phyloP scores from a whole-genome alignment of 1,284 basidiomycete genomes.

The Fereydounia khargensis region DNA sequence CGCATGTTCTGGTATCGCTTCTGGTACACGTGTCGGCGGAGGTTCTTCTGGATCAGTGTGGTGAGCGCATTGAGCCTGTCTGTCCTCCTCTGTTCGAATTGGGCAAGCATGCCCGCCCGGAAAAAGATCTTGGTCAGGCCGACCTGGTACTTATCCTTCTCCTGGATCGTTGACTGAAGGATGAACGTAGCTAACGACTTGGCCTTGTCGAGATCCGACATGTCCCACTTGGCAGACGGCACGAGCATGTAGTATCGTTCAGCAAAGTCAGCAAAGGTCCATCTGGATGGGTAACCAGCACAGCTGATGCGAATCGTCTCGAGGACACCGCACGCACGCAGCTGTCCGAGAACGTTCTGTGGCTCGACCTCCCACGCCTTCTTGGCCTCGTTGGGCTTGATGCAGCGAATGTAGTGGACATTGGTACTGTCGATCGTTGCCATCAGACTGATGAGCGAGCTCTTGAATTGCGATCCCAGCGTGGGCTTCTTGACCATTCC shows the following conservation, averaged over 20 bases:
- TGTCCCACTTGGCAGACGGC: conserved; percentile 75
- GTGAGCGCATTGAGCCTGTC: conserved; percentile 85
- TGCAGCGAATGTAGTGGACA: conserved; percentile 98
- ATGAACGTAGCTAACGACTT: conserved; percentile 75
- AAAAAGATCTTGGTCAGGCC: conserved; percentile 99
- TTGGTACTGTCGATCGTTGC: conserved; percentile 96
- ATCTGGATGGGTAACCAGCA: conserved; percentile 96
- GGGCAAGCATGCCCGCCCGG: conserved; percentile 97
- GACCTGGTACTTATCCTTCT: conserved; percentile 93
- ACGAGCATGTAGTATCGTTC: conserved; percentile 98
- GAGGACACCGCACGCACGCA: conserved; percentile 96
- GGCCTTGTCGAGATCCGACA: conserved; percentile 61
- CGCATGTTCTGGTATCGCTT: conserved; percentile 77
- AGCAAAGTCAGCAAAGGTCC: conserved; percentile 99
- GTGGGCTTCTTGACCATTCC: conserved; percentile 83
- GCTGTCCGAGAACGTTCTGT: conserved; percentile 89
- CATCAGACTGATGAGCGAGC: conserved; percentile 90
- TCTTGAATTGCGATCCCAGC: conserved; percentile 97
- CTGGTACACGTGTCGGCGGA: conserved; percentile 78
- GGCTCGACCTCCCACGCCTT: conserved; percentile 95
- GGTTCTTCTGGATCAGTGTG: conserved; percentile 95
- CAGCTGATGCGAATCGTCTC: conserved; percentile 99
- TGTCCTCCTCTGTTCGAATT: conserved; percentile 84
- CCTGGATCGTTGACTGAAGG: conserved; percentile 79
- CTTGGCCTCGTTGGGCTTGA: conserved; percentile 98